phyloP scores from a whole-genome alignment of 352 stramenopile species.

The Achlya hypogyna region DNA sequence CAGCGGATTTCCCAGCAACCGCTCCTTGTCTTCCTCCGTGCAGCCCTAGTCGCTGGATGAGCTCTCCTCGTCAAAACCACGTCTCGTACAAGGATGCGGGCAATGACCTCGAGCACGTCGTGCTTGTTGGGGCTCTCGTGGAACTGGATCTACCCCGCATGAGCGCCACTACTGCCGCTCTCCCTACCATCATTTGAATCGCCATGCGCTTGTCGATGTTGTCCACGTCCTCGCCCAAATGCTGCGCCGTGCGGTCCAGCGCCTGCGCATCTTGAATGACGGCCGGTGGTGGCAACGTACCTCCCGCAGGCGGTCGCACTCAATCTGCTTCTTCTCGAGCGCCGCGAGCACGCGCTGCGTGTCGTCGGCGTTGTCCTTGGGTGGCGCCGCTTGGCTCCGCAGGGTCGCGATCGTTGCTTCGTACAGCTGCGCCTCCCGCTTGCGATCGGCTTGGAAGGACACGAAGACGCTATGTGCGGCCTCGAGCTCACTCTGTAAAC shows the following conservation, averaged over 20 bases:
- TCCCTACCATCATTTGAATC: constrained; percentile 9
- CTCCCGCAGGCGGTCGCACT: neutral
- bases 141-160: neutral
- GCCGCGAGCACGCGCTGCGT: neutral
- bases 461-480: neutral
- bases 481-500: neutral
- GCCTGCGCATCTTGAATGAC: neutral
- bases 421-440: neutral
- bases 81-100: constrained; percentile 1
- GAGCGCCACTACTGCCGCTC: neutral
- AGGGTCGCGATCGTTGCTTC: neutral
- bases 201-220: constrained; percentile 13
- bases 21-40: constrained; percentile 10
- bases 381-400: neutral
- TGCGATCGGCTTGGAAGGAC: neutral
- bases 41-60: neutral
- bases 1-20: neutral
- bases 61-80: neutral
- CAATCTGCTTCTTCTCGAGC: neutral
- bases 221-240: neutral
- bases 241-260: neutral
- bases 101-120: constrained; percentile 16
- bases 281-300: neutral
- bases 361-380: neutral
- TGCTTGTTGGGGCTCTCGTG: constrained; percentile 16